These are phyloP conservation scores for Pseudonectria buxi DNA, from an alignment of 2,329 filamentous ascomycete species.

Conservation along the genomic window DNA sequence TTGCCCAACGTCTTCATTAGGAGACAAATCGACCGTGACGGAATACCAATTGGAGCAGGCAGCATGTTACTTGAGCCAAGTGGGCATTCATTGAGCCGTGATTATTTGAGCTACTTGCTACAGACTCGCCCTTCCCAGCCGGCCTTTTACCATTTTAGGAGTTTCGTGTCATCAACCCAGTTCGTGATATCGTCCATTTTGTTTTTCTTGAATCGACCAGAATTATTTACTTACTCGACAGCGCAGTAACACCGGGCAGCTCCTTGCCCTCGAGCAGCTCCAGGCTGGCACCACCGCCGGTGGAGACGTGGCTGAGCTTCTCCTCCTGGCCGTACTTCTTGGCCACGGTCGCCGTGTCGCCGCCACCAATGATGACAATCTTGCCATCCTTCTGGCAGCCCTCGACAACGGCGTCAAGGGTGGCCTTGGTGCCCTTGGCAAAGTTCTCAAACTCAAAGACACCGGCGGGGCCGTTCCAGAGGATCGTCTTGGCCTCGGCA, in stretches of 20 bases:
- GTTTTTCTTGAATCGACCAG: not conserved
- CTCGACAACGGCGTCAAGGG: constrained; percentile 78
- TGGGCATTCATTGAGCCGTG: constrained; percentile 5
- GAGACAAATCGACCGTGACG: too few relatives aligned
- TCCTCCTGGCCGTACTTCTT: constrained; percentile 95
- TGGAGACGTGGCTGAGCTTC: constrained; percentile 97
- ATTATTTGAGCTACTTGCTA: constrained; percentile 21
- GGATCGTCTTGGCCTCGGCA: constrained; percentile 83
- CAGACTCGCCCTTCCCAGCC: constrained; percentile 29
- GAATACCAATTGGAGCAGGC: too few relatives aligned
- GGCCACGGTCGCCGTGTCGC: constrained; percentile 95
- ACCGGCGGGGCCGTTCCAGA: constrained; percentile 97
- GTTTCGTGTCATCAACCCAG: constrained; percentile 17
- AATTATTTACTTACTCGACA: constrained; percentile 66
- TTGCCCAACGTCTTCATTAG: too few relatives aligned
- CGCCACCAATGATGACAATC: constrained; percentile 97
- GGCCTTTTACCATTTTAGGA: constrained; percentile 26
- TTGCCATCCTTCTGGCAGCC: constrained; percentile 71
- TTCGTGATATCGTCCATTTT: constrained; percentile 7
- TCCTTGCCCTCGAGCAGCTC: constrained; percentile 98
- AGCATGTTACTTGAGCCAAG: too few relatives aligned
- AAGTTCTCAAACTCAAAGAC: constrained; percentile 98
- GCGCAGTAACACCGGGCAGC: constrained; percentile 83
- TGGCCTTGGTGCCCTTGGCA: constrained; percentile 84
- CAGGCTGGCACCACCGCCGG: constrained; percentile 88